Evolutionary conservation across 1,284 basidiomycete species (phyloP).

Genomic region (Fistulinella cinereoalba): DNA sequence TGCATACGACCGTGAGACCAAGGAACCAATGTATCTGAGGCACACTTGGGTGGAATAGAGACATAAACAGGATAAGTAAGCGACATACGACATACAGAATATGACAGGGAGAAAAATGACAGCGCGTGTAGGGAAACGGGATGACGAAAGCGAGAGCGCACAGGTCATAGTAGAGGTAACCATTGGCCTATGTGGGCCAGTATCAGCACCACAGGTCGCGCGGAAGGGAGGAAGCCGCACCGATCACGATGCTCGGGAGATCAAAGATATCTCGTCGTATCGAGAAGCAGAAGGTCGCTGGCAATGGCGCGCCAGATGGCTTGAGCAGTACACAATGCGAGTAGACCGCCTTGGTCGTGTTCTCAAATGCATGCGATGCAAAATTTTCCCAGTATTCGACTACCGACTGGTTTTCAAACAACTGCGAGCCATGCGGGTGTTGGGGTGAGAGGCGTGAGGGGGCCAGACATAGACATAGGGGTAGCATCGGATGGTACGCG

Average conservation of each 20-base stretch:
- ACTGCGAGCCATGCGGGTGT: conserved; percentile 38
- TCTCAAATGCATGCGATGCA: conserved; percentile 92
- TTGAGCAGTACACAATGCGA: conserved; percentile 86
- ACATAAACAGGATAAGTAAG: conserved; percentile 4
- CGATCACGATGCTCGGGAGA: conserved; percentile 83
- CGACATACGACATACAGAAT: conserved; percentile 6
- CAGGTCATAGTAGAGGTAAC: conserved; percentile 62
- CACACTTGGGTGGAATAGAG: not conserved
- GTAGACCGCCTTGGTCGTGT: conserved; percentile 92
- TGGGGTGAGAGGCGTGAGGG: not conserved
- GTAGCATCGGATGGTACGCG: conserved; percentile 11
- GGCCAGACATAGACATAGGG: not conserved
- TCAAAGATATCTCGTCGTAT: conserved; percentile 89
- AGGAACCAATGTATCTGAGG: no score
- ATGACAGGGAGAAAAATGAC: not conserved
- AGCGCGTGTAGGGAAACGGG: not conserved
- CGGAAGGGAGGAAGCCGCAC: conserved; percentile 36
- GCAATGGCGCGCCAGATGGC: conserved; percentile 77
- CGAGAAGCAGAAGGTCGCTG: conserved; percentile 90
- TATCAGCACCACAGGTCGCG: not conserved
- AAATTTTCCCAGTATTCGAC: conserved; percentile 97
- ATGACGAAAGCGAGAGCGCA: conserved; percentile 6
- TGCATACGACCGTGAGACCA: no score
- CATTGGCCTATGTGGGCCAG: conserved; percentile 60
- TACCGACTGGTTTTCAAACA: conserved; percentile 87